Evolutionary conservation across 169 alveolate genomes (phyloP), one percentile per base, ranked within the genome.

Genomic region (Plasmodium adleri): DNA sequence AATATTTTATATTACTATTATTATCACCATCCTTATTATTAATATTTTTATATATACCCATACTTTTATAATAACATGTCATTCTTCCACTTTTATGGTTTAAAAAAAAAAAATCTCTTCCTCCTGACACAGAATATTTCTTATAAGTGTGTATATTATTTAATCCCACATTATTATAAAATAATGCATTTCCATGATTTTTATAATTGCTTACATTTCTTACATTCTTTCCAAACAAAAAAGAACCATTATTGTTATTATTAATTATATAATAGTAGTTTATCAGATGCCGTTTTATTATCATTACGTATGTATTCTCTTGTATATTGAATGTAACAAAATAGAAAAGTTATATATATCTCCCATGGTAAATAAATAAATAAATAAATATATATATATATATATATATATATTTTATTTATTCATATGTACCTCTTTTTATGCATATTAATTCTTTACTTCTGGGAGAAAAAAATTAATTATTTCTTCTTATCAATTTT

Each of bases 151-250:
- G 47, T 39, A 39, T 39, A 39, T 39, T 39, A 39, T 39, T 39
- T 39, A 39, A 5, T 39, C 47, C 47, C 8, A 39, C 47, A 39
- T 39, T 39, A 39, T 39, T 39, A 39, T 39, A 39, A 39, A 5
- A 39, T 39, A 39, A 39, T 39, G 15, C 63, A 10, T 54, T 54
- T 10, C 24, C 63, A 54, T 54, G 5, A 62, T 62, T 26, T 17
- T 62, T 56, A 56, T n/a, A 9, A 15, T 12, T 17, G 9, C 83
- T 39, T 22, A 72, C 28, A 72, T 24, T 72, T 72, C 39, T 72
- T 60, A 72, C 47, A 49, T 72, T 54, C 17, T 26, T 15, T 24
- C 67, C 17, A 6, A 72, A 43, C 50, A 43, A 28, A 60, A 49
- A 45, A 28, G 24, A 47, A 32, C 15, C 22, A 10, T 20, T 39